These are phyloP conservation scores for Evernia prunastri DNA, from an alignment of 495 filamentous ascomycete genomes.

Conservation along the genomic window DNA sequence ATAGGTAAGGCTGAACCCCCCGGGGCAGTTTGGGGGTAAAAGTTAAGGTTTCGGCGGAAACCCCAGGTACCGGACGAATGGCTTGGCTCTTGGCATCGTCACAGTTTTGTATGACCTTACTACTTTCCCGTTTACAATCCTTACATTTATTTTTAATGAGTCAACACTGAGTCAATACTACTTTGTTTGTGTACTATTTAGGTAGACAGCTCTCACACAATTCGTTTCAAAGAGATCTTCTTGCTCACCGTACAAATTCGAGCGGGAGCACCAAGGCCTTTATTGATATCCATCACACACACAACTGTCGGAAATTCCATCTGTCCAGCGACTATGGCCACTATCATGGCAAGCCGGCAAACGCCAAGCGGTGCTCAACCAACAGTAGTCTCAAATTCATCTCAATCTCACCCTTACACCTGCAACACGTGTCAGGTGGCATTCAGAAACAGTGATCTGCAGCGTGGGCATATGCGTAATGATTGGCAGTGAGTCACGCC, in stretches of 20 bases:
- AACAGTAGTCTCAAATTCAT: conserved; percentile 31
- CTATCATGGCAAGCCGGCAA: conserved; percentile 36
- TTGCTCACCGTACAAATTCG: background rate
- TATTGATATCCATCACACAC: background rate
- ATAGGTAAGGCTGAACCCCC: conserved; percentile 6
- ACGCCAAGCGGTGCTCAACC: conserved; percentile 33
- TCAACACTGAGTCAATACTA: background rate
- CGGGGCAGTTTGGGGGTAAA: too few relatives aligned
- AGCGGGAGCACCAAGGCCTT: background rate
- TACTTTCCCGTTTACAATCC: background rate
- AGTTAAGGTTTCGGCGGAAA: background rate
- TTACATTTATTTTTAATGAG: background rate
- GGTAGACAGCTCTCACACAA: too few relatives aligned
- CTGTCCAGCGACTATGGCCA: conserved; percentile 40
- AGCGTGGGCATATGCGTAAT: conserved; percentile 89
- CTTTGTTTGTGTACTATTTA: background rate
- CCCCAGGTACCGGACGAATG: background rate
- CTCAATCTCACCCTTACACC: conserved; percentile 75
- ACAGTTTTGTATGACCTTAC: background rate
- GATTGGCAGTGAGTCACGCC: conserved; percentile 88
- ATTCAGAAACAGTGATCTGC: conserved; percentile 87
- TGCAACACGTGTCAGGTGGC: conserved; percentile 98
- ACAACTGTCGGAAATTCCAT: background rate
- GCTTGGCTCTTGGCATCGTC: conserved; percentile 10
- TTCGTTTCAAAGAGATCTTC: background rate